Conservation (phyloP, 2,329 filamentous ascomycete species). For the Colletotrichum abscissum region DNA sequence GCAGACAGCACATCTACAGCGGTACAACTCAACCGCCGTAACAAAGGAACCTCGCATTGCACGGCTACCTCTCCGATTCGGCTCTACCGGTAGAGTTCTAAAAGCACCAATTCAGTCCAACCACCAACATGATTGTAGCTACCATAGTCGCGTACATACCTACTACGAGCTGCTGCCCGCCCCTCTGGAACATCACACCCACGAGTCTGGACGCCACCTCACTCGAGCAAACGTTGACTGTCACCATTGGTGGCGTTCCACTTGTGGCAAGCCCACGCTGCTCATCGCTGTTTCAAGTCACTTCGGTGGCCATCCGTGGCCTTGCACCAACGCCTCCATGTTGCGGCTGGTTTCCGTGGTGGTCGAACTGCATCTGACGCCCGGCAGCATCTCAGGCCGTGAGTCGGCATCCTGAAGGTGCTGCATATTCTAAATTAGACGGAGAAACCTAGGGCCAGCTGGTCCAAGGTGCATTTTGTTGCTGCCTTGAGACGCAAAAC, state of each 20-base stretch:
- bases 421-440: conserved; percentile 32
- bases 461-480: conserved; percentile 4
- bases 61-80: background rate
- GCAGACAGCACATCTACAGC: conserved; percentile 14
- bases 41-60: background rate
- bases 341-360: conserved; percentile 9
- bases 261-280: conserved; percentile 4
- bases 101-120: conserved; percentile 3
- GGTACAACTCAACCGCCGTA: background rate
- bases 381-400: conserved; percentile 5
- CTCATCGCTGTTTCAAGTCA: conserved; percentile 21
- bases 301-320: background rate
- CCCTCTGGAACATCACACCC: background rate
- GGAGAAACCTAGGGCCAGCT: conserved; percentile 9
- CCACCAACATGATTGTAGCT: background rate
- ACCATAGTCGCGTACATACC: background rate
- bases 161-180: background rate
- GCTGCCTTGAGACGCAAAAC: conserved; percentile 16
- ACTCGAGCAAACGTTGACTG: background rate
- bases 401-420: conserved; percentile 17
- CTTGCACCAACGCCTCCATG: background rate
- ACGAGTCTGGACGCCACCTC: conserved; percentile 5
- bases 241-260: conserved; percentile 11
- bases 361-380: conserved; percentile 22
- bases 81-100: background rate